Percentiles rank a stretch among this genome's conserved stretches.
These are phyloP conservation scores for Teratosphaeriaceae sp. DNA, from an alignment of 2,329 filamentous ascomycete species.

Conservation along the genomic window DNA sequence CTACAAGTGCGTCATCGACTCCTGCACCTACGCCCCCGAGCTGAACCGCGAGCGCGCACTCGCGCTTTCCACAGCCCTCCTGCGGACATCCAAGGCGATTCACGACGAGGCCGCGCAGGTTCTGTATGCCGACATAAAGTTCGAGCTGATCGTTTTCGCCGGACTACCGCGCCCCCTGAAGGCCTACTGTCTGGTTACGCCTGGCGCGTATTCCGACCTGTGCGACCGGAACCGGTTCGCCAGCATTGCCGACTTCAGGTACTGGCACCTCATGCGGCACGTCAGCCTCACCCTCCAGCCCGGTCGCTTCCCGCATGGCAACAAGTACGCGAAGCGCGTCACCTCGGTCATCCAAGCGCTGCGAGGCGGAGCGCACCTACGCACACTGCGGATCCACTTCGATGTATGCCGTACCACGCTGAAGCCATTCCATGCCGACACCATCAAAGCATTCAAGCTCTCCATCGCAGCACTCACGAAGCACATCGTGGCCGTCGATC, in stretches of 20 bases:
- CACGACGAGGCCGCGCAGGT: slow-evolving; percentile 2
- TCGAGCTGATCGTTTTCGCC: slow-evolving; percentile 3
- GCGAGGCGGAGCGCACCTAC: background rate
- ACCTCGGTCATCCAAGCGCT: slow-evolving; percentile 40
- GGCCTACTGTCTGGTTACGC: background rate
- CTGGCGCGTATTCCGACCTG: background rate
- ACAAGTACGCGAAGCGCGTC: background rate
- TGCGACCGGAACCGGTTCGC: background rate
- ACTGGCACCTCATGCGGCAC: slow-evolving; percentile 1
- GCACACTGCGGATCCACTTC: background rate
- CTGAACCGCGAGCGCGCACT: background rate
- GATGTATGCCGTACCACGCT: no score
- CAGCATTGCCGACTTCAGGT: background rate
- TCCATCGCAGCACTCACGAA: no score
- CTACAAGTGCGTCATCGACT: background rate
- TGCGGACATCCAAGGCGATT: background rate
- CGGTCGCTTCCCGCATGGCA: background rate
- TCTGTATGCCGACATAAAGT: background rate
- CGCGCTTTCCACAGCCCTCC: background rate
- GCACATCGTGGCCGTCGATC: no score
- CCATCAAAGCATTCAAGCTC: no score
- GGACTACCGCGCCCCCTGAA: background rate
- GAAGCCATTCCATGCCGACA: no score
- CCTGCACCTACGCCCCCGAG: background rate
- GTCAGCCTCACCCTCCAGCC: slow-evolving; percentile 1